A percentile compares a stretch with the other conserved stretches of the same genome.
Conservation (phyloP, 2,329 filamentous ascomycete genomes). For the Colletotrichum tofieldiae region DNA sequence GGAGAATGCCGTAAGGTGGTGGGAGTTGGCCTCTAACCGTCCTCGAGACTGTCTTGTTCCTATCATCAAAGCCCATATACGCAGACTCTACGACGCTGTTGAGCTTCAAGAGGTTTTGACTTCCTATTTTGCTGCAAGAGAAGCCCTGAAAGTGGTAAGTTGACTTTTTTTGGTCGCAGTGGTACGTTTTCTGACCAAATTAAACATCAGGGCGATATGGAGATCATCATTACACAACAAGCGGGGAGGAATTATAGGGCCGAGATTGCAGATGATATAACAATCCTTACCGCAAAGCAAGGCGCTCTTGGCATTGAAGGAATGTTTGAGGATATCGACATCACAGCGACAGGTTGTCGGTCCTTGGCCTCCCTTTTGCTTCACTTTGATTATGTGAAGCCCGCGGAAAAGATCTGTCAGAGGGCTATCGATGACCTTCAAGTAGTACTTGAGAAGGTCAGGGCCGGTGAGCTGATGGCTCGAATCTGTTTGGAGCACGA, state of each 20-base stretch:
- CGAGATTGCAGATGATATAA: not conserved
- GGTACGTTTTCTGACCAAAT: not conserved
- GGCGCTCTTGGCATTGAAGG: constrained; percentile 44
- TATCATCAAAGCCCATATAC: too few species aligned
- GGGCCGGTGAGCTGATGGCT: constrained; percentile 43
- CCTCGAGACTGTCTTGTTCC: not conserved
- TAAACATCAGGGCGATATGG: constrained; percentile 37
- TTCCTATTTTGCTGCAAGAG: not conserved
- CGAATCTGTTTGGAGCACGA: constrained; percentile 38
- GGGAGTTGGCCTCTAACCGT: constrained; percentile 40
- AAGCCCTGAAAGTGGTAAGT: not conserved
- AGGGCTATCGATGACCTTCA: constrained; percentile 37
- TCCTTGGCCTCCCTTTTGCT: constrained; percentile 45
- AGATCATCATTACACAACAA: constrained; percentile 39
- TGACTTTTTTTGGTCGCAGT: not conserved
- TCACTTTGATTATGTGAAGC: constrained; percentile 34
- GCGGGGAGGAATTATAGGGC: constrained; percentile 43
- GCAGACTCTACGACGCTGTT: too few species aligned
- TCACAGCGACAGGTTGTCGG: constrained; percentile 43
- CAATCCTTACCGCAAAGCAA: constrained; percentile 19
- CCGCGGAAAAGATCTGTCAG: constrained; percentile 43
- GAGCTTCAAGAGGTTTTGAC: too few species aligned
- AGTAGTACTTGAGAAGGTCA: constrained; percentile 41
- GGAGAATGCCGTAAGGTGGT: constrained; percentile 43
- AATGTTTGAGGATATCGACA: constrained; percentile 45